These are phyloP conservation scores for Ceratobasidium sp. DNA, from an alignment of 1,284 basidiomycete species.

Conservation along the genomic window DNA sequence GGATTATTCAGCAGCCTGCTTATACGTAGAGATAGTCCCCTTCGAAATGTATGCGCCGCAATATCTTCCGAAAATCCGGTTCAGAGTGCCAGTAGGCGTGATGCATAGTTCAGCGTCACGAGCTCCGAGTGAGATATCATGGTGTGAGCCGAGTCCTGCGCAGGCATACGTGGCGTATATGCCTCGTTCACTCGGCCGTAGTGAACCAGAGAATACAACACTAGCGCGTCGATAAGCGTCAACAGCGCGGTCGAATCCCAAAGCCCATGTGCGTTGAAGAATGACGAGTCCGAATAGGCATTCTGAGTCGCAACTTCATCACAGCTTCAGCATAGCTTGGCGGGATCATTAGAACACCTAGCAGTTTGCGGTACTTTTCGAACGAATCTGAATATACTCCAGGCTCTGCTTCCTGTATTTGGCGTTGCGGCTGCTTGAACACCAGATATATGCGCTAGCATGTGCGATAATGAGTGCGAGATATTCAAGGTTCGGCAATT, in stretches of 20 bases:
- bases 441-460: constrained; percentile 31
- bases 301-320: not conserved
- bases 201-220: not conserved
- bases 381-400: not conserved
- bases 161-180: not conserved
- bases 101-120: not conserved
- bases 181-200: constrained; percentile 1
- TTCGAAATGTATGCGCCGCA: not conserved
- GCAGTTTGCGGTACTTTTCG: constrained; percentile 10
- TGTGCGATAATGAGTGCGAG: constrained; percentile 37
- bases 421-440: not conserved
- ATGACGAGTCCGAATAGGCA: not conserved
- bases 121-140: not conserved
- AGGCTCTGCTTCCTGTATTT: constrained; percentile 1
- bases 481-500: constrained; percentile 16
- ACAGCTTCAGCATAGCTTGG: not conserved
- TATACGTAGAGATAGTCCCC: not conserved
- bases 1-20: not conserved
- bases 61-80: not conserved
- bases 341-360: not conserved
- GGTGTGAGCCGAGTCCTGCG: not conserved
- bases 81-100: constrained; percentile 2
- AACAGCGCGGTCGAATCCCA: not conserved
- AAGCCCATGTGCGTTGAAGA: not conserved
- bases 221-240: not conserved